Conservation (phyloP, 2,329 filamentous ascomycete genomes). For the Aspergillaceae sp. region DNA sequence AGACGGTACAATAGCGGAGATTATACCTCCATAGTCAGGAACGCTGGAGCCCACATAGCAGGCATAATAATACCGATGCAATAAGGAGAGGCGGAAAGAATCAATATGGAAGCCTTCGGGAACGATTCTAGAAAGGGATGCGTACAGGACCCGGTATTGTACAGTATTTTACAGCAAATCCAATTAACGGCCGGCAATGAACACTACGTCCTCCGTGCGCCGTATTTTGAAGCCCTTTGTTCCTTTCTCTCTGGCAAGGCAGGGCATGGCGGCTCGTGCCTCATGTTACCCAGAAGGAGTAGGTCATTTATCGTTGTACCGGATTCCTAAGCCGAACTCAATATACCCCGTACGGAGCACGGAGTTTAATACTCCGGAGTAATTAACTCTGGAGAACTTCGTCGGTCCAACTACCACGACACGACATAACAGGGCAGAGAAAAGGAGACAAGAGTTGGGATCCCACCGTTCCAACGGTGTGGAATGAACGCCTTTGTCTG, state of each 20-base stretch:
- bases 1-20: too few species aligned
- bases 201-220: background rate
- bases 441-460: background rate
- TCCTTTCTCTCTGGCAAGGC: too few species aligned
- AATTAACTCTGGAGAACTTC: too few species aligned
- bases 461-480: constrained; percentile 9
- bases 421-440: background rate
- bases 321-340: too few species aligned
- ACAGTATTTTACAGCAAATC: background rate
- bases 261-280: too few species aligned
- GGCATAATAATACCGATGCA: background rate
- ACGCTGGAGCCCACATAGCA: background rate
- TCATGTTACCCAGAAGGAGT: too few species aligned
- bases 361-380: too few species aligned
- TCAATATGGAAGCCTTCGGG: background rate
- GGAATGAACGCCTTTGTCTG: constrained; percentile 9
- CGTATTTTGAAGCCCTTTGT: too few species aligned
- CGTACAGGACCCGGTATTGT: background rate
- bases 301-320: too few species aligned
- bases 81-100: background rate
- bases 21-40: background rate
- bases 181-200: background rate
- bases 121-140: background rate
- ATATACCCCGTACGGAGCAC: too few species aligned
- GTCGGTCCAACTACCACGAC: too few species aligned